phyloP scores from a whole-genome alignment of 1,284 basidiomycete genomes.

The Boletus semigastroideus region DNA sequence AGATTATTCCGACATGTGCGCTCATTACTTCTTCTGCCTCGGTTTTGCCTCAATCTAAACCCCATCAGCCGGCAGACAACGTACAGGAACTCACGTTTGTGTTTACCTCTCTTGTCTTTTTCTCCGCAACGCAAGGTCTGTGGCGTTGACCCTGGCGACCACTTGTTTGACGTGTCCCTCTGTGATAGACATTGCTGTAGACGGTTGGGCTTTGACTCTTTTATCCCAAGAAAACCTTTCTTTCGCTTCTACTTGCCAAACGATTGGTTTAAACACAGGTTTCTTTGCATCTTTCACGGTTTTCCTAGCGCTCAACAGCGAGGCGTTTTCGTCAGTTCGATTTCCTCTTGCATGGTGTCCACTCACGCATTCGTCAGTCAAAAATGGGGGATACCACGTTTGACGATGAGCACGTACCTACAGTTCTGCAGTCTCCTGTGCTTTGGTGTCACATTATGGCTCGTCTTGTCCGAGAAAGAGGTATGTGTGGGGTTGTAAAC shows the following conservation, averaged over 20 bases:
- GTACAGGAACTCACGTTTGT: slow-evolving; percentile 80
- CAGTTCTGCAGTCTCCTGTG: slow-evolving; percentile 86
- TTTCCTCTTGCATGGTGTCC: background rate
- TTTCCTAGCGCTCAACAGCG: slow-evolving; percentile 95
- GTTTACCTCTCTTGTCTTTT: slow-evolving; percentile 90
- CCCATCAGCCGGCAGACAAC: slow-evolving; percentile 73
- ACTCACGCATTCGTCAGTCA: slow-evolving; percentile 37
- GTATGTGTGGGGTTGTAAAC: slow-evolving; percentile 43
- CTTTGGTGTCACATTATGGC: slow-evolving; percentile 82
- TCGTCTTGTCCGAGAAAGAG: slow-evolving; percentile 89
- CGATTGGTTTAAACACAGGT: slow-evolving; percentile 94
- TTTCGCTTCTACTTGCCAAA: slow-evolving; percentile 98
- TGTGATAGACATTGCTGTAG: slow-evolving; percentile 88
- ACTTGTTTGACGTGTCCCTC: slow-evolving; percentile 3
- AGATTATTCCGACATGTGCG: slow-evolving; percentile 81
- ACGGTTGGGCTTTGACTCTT: slow-evolving; percentile 97
- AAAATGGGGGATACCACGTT: slow-evolving; percentile 85
- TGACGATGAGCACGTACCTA: slow-evolving; percentile 83
- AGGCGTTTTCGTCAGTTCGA: slow-evolving; percentile 78
- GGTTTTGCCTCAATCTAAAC: slow-evolving; percentile 12
- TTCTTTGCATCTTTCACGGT: slow-evolving; percentile 98
- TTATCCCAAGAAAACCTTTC: slow-evolving; percentile 94
- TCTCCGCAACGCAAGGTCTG: slow-evolving; percentile 95
- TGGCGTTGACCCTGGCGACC: background rate
- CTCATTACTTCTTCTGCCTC: background rate